Evolutionary conservation across 2,329 filamentous ascomycete species (phyloP).

Genomic region (Monilinia vaccinii-corymbosi): DNA sequence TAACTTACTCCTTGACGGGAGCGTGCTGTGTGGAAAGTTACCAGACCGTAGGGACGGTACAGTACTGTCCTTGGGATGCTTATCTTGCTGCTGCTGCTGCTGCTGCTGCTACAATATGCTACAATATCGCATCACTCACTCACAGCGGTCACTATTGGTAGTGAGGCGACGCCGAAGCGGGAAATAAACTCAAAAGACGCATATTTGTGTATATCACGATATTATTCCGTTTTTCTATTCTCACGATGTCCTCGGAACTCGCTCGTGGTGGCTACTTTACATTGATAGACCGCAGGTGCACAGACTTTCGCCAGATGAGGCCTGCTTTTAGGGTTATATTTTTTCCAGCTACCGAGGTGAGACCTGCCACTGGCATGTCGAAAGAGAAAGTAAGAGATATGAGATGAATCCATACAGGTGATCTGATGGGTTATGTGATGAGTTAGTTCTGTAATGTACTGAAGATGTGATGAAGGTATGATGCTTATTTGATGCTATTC

Average conservation of each 20-base stretch:
- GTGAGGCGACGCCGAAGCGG: neutral
- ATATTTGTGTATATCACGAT: neutral
- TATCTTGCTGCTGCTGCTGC: neutral
- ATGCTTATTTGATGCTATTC: neutral
- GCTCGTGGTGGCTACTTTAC: neutral
- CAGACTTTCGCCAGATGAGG: neutral
- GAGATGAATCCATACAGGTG: neutral
- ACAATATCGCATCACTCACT: neutral
- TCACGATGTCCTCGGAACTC: slow-evolving; percentile 6
- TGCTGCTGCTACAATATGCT: too few relatives aligned
- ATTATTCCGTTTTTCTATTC: neutral
- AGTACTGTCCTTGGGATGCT: neutral
- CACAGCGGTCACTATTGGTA: too few relatives aligned
- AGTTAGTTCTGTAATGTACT: neutral
- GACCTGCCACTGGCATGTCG: neutral
- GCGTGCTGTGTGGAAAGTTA: neutral
- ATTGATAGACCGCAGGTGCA: slow-evolving; percentile 1
- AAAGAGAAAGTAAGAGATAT: neutral
- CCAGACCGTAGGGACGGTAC: slow-evolving; percentile 12
- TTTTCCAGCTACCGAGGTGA: neutral
- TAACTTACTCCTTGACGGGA: neutral
- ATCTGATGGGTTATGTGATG: neutral
- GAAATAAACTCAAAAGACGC: neutral
- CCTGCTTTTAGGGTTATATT: neutral
- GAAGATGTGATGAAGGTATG: neutral